Conservation (phyloP, 108 stramenopile genomes). For the Stephanodiscus triporus region DNA sequence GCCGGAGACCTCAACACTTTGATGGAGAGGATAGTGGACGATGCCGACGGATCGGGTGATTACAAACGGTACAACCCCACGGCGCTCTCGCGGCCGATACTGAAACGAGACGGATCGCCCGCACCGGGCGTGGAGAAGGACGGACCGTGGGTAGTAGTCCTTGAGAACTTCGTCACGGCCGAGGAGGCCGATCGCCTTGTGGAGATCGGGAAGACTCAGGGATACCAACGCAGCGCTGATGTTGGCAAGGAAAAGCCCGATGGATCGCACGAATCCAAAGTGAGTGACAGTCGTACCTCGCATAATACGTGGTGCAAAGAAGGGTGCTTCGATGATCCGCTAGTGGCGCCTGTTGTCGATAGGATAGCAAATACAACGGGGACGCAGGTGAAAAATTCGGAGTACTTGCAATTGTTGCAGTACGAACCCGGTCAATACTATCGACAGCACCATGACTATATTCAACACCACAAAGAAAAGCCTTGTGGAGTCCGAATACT, state of each 20-base stretch:
- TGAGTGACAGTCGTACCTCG: slow-evolving; percentile 42
- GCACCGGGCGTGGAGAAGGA: slow-evolving; percentile 27
- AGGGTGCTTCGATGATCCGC: slow-evolving; percentile 23
- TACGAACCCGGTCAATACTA: slow-evolving; percentile 66
- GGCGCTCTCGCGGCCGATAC: slow-evolving; percentile 62
- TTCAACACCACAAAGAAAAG: slow-evolving; percentile 44
- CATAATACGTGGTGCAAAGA: slow-evolving; percentile 55
- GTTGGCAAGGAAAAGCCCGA: slow-evolving; percentile 68
- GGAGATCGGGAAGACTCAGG: slow-evolving; percentile 58
- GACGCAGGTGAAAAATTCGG: slow-evolving; percentile 34
- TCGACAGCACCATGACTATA: slow-evolving; percentile 58
- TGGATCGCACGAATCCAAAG: slow-evolving; percentile 61
- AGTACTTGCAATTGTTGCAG: slow-evolving; percentile 66
- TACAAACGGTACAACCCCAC: slow-evolving; percentile 52
- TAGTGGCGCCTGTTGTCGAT: slow-evolving; percentile 12
- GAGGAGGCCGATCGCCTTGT: slow-evolving; percentile 78
- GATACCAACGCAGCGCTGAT: slow-evolving; percentile 86
- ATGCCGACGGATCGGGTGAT: slow-evolving; percentile 2
- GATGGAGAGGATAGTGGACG: slow-evolving; percentile 68
- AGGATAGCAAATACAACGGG: slow-evolving; percentile 19
- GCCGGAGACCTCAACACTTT: slow-evolving; percentile 71
- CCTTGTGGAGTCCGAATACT: slow-evolving; percentile 83
- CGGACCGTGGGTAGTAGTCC: slow-evolving; percentile 89
- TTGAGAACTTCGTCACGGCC: slow-evolving; percentile 80
- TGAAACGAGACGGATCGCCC: slow-evolving; percentile 28